phyloP scores from a whole-genome alignment of 331 rosid species.

The Cydonia oblonga region DNA sequence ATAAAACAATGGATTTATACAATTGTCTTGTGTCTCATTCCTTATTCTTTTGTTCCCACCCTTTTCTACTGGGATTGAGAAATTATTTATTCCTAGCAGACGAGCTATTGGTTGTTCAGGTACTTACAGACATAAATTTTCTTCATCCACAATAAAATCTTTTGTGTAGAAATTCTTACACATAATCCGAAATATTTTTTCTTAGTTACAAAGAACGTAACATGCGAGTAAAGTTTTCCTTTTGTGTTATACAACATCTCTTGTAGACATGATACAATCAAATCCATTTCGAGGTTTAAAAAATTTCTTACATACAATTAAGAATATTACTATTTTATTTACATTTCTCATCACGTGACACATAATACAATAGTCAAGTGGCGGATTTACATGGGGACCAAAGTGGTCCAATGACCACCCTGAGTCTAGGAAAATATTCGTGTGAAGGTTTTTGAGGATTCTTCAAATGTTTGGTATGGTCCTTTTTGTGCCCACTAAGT shows the following conservation, averaged over 20 bases:
- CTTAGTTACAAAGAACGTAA: background rate
- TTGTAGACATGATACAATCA: background rate
- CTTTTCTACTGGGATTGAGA: background rate
- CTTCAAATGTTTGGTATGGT: too few relatives aligned
- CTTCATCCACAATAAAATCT: background rate
- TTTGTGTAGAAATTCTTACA: background rate
- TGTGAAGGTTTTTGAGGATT: too few relatives aligned
- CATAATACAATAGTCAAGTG: too few relatives aligned
- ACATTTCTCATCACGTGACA: background rate
- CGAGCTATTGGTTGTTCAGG: background rate
- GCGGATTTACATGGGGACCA: too few relatives aligned
- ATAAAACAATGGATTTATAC: background rate
- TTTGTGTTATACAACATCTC: background rate
- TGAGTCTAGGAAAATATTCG: too few relatives aligned
- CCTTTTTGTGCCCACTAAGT: too few relatives aligned
- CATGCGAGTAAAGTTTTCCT: background rate
- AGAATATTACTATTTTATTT: background rate
- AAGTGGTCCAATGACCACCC: accelerated
- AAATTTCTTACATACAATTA: background rate
- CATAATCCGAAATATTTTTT: background rate
- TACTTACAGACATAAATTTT: background rate
- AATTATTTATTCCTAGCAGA: background rate
- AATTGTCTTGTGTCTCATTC: background rate
- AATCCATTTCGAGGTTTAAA: background rate
- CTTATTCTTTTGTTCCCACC: background rate